These are phyloP conservation scores for Microbotryum lychnidis-dioicae DNA, from an alignment of 1,284 basidiomycete species.

Conservation along the genomic window DNA sequence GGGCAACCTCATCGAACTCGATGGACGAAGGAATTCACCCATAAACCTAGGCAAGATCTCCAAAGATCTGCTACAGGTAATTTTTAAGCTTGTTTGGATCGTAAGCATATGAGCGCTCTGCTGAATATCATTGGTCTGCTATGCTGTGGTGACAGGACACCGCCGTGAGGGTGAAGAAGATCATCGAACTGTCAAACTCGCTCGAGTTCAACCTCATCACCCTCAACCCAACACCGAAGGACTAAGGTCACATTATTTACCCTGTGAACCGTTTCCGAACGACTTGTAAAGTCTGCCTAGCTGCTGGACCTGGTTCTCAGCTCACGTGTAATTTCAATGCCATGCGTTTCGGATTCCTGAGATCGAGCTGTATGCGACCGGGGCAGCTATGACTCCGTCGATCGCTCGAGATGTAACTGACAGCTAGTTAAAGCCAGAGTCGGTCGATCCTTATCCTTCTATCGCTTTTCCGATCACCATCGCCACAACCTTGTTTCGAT, in stretches of 20 bases:
- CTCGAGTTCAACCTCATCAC: conserved; percentile 30
- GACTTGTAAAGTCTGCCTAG: no score
- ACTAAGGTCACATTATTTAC: neutral
- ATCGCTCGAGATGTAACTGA: no score
- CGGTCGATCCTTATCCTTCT: no score
- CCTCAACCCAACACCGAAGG: conserved; percentile 17
- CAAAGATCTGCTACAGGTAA: conserved; percentile 21
- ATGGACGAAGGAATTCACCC: conserved; percentile 64
- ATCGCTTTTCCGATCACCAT: no score
- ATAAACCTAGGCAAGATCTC: conserved; percentile 57
- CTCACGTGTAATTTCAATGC: no score
- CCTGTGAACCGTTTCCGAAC: neutral
- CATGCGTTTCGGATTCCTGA: no score
- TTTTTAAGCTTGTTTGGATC: neutral
- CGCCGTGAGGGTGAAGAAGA: conserved; percentile 18
- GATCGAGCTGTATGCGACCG: no score
- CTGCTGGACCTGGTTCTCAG: no score
- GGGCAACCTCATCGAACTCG: conserved; percentile 64
- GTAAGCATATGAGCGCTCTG: neutral
- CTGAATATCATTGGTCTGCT: neutral
- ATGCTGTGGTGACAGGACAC: conserved; percentile 13
- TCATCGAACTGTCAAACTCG: conserved; percentile 24
- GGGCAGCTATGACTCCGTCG: no score
- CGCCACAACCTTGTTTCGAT: no score
- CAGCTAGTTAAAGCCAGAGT: no score